Base-by-base conservation (phyloP, 2,329 filamentous ascomycete genomes). In the Calonectria montana region DNA sequence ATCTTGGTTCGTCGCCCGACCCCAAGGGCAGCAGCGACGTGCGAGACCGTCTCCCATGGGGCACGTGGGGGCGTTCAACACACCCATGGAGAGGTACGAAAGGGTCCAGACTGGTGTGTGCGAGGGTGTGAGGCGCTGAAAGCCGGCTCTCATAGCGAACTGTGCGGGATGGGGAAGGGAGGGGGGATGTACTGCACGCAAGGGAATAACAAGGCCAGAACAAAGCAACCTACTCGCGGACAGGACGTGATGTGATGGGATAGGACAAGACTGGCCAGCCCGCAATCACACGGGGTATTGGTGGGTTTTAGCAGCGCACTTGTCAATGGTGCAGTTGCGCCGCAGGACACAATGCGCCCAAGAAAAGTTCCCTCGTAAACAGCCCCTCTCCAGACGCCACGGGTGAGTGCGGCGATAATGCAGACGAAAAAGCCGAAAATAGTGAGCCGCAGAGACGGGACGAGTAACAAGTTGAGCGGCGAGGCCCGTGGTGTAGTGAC, bases 31-130 rank as follows among this genome's bases (percentile, higher is more conserved):
- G 37, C 59, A 59, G 35, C 61, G 29, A 43, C 75, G 62, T 69
- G 69, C 74, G 59, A 78, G 66, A 64, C 70, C 73, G 71, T 74
- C 75, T 78, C 74, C 50, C 66, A 57, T 18, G 63, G 75, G 70
- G 76, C 76, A 78, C 77, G 77, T 78, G 77, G 77, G 76, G 70
- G 67, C 76, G 72, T 70, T 70, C 66, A 63, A 55, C 41, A 72
- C 67, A 69, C 62, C 70, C 53, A 48, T 67, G 53, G 53, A 37
- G 53, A 57, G n/a, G 21, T 23, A 57, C 62, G 63, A 67, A 69
- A 67, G 53, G 70, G 67, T 69, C 65, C 63, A 65, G 41, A 50
- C 39, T 41, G 47, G 65, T 62, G 75, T 47, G 55, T 18, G 65
- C 65, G 67, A 65, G 70, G 74, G 70, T 70, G 65, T 71, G 68